Conservation (phyloP, 148 eudicot genomes). For the Diospyros kaki region DNA sequence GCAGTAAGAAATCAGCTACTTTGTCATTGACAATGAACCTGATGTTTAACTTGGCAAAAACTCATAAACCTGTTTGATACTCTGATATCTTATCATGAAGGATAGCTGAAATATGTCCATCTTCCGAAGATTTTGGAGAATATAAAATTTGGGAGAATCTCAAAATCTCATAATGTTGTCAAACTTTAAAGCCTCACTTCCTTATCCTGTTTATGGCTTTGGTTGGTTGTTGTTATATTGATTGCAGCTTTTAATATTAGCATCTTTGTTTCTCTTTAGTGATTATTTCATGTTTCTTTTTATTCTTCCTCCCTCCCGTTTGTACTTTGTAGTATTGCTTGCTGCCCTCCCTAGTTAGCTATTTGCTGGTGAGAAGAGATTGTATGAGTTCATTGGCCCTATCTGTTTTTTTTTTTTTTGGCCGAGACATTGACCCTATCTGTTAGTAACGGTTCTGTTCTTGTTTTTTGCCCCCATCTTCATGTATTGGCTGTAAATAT, state of each 20-base stretch:
- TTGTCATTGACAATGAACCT: neutral
- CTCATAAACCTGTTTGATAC: neutral
- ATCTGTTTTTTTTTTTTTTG: no score
- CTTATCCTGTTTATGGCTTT: neutral
- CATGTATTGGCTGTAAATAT: neutral
- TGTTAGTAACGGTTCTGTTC: neutral
- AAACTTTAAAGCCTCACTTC: neutral
- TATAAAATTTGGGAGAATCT: neutral
- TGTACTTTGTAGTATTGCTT: neutral
- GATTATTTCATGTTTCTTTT: neutral
- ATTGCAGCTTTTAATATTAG: neutral
- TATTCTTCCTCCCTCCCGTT: neutral
- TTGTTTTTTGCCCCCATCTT: neutral
- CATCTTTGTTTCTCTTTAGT: neutral
- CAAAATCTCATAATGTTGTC: neutral
- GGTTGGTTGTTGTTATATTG: neutral
- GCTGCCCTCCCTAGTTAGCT: neutral
- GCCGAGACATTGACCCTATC: neutral
- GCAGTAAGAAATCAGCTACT: slow-evolving; percentile 49
- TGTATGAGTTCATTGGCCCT: neutral
- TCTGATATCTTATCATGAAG: neutral
- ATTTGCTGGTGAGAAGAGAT: neutral
- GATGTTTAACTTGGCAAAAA: neutral
- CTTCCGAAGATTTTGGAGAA: neutral
- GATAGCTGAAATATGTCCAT: neutral